Conservation (phyloP, 2,329 filamentous ascomycete genomes). For the Colletotrichum sp. region DNA sequence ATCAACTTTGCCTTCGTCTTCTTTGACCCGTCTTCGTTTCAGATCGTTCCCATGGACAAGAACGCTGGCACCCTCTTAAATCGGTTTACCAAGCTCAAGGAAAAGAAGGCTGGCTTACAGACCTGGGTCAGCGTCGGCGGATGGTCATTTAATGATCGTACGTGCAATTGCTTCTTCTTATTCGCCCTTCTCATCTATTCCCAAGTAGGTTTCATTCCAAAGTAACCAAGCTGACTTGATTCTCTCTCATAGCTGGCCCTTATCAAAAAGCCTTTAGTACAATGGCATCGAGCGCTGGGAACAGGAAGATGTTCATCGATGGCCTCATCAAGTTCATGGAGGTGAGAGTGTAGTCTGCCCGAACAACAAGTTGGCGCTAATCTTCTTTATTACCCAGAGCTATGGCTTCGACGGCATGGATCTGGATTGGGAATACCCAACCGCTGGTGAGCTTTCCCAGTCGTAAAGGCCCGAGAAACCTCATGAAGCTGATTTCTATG, state of each 20-base stretch:
- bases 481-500: conserved; percentile 28
- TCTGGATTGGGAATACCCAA: conserved; percentile 30
- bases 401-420: conserved; percentile 37
- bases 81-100: conserved; percentile 36
- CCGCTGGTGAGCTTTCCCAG: background rate
- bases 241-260: conserved; percentile 21
- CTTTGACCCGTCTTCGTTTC: conserved; percentile 37
- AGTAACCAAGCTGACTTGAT: conserved; percentile 5
- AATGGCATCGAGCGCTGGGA: conserved; percentile 10
- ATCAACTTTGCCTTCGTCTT: conserved; percentile 45
- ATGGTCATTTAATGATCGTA: conserved; percentile 40
- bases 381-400: conserved; percentile 38
- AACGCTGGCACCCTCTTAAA: conserved; percentile 22
- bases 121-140: conserved; percentile 46
- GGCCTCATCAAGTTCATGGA: conserved; percentile 22
- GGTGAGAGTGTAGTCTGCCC: conserved; percentile 29
- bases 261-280: conserved; percentile 29
- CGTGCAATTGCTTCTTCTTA: conserved; percentile 16
- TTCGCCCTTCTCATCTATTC: background rate
- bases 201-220: background rate
- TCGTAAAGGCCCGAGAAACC: background rate
- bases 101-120: conserved; percentile 30
- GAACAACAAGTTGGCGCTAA: conserved; percentile 19
- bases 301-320: conserved; percentile 24
- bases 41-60: conserved; percentile 27